These are phyloP conservation scores for Aspergillus indologenus DNA, from an alignment of 495 filamentous ascomycete genomes.

Conservation along the genomic window DNA sequence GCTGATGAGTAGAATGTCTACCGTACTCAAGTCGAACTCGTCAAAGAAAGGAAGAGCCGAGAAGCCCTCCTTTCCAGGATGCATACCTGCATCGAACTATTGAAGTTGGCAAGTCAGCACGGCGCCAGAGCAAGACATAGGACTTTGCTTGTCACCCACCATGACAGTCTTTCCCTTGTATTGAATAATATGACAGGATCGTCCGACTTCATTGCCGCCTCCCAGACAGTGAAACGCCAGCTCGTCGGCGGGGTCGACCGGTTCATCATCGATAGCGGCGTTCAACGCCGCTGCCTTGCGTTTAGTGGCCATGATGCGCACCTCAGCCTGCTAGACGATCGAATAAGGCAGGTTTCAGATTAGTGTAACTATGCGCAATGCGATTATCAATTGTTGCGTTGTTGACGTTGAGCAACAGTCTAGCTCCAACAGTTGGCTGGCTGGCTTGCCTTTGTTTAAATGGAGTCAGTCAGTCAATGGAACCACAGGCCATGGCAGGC, in stretches of 20 bases:
- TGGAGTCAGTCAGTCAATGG: slow-evolving; percentile 7
- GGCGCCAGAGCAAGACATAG: not conserved
- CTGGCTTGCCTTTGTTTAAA: slow-evolving; percentile 1
- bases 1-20: slow-evolving; percentile 94
- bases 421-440: not conserved
- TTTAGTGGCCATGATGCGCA: slow-evolving; percentile 64
- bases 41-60: slow-evolving; percentile 95
- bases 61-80: slow-evolving; percentile 94
- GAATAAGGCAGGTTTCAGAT: not conserved
- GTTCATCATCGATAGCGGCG: slow-evolving; percentile 57
- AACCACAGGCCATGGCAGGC: slow-evolving; percentile 17
- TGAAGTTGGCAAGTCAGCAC: slow-evolving; percentile 17
- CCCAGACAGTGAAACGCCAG: slow-evolving; percentile 90
- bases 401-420: not conserved
- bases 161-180: slow-evolving; percentile 99
- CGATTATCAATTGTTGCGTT: not conserved
- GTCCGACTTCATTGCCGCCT: slow-evolving; percentile 93
- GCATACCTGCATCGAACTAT: slow-evolving; percentile 93
- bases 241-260: slow-evolving; percentile 78
- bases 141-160: slow-evolving; percentile 54
- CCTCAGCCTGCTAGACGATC: not conserved
- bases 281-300: slow-evolving; percentile 70
- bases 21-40: slow-evolving; percentile 94
- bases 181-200: slow-evolving; percentile 95
- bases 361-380: not conserved